Percentiles rank a stretch among this genome's conserved stretches.
These are phyloP conservation scores for Scheffersomyces amazonensis DNA, from an alignment of 805 yeast species.

Conservation along the genomic window DNA sequence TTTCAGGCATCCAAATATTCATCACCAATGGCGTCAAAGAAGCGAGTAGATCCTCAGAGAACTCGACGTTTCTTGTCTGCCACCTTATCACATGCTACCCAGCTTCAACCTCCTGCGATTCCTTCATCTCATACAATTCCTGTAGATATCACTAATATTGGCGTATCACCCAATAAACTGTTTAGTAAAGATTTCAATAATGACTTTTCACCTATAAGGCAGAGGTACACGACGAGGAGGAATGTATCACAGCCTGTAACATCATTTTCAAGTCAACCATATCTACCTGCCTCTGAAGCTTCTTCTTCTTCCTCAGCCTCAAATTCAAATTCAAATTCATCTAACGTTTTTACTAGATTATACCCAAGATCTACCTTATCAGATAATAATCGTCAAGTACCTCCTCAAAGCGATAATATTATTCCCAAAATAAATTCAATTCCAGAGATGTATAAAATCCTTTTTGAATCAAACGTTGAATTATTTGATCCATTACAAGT, in stretches of 20 bases:
- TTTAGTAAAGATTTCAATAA: neutral
- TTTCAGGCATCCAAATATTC: neutral
- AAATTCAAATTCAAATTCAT: no score
- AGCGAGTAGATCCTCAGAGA: constrained; percentile 2
- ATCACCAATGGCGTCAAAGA: constrained; percentile 2
- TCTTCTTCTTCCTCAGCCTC: no score
- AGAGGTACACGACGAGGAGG: neutral
- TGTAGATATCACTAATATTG: neutral
- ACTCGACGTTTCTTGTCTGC: constrained; percentile 12
- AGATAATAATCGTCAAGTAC: constrained; percentile 2
- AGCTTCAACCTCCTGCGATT: neutral
- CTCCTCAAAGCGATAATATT: no score
- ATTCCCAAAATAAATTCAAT: neutral
- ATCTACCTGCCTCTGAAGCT: no score
- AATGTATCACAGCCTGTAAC: constrained; percentile 6
- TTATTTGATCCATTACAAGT: no score
- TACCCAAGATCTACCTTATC: constrained; percentile 3
- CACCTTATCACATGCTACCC: neutral
- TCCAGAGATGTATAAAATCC: constrained; percentile 17
- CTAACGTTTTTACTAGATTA: constrained; percentile 7
- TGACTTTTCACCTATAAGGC: neutral
- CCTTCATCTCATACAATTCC: constrained; percentile 1
- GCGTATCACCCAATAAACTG: neutral
- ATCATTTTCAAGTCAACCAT: no score
- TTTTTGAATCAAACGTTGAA: no score